Evolutionary conservation across 1,139 yeast species (phyloP).

Genomic region (Hemisphaericaspora subhashii): DNA sequence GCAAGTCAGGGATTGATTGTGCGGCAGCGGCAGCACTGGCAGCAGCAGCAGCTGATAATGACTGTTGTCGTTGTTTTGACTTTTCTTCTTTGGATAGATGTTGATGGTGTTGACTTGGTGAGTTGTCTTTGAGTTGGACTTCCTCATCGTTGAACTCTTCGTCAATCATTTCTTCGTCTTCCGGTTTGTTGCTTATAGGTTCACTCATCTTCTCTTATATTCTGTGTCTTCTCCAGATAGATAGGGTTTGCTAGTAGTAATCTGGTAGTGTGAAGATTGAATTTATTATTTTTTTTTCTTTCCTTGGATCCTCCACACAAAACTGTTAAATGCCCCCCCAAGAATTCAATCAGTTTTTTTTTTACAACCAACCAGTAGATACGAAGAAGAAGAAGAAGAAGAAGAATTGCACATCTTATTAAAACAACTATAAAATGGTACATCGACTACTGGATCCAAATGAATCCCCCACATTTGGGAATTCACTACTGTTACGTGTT

Average conservation of each 20-base stretch:
- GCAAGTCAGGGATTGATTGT: conserved; percentile 49
- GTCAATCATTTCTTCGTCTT: conserved; percentile 18
- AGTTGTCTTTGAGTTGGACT: conserved; percentile 5
- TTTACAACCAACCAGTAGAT: too few species aligned
- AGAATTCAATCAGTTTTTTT: too few species aligned
- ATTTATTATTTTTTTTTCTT: not conserved
- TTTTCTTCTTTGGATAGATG: conserved; percentile 13
- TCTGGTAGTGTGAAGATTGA: too few species aligned
- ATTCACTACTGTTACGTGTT: conserved; percentile 76
- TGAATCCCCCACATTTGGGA: conserved; percentile 65
- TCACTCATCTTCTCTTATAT: not conserved
- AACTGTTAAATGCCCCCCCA: too few species aligned
- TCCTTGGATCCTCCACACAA: conserved; percentile 3
- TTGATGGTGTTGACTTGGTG: conserved; percentile 3
- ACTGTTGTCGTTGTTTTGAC: conserved; percentile 12
- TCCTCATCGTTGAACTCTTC: conserved; percentile 31
- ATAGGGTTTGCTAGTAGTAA: not conserved
- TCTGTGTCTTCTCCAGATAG: not conserved
- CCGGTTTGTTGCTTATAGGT: conserved; percentile 2
- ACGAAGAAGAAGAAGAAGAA: too few species aligned
- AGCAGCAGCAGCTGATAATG: conserved; percentile 12
- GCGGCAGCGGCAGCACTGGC: conserved; percentile 13
- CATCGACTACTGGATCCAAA: conserved; percentile 21
- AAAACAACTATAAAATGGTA: conserved; percentile 7
- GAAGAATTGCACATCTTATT: too few species aligned